Percentiles rank a stretch among this genome's conserved stretches.
Evolutionary conservation across 2,329 filamentous ascomycete species (phyloP).

Genomic region (Penicillium olsonii): DNA sequence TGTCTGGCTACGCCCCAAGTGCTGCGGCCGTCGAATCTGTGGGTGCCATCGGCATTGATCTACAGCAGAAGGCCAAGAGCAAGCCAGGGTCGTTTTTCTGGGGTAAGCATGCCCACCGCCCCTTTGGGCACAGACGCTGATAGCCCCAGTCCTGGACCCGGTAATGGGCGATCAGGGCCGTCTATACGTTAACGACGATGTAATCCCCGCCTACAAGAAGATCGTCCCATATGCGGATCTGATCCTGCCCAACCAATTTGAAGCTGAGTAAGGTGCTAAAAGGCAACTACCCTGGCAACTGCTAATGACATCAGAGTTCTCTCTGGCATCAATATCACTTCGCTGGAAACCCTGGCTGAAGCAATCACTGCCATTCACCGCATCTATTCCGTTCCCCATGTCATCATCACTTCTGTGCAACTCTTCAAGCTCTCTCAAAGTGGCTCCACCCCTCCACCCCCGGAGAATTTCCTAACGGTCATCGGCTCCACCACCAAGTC

Average conservation of each 20-base stretch:
- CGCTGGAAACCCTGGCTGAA: slow-evolving; percentile 68
- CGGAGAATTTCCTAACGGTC: slow-evolving; percentile 61
- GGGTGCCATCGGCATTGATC: slow-evolving; percentile 77
- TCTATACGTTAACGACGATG: slow-evolving; percentile 87
- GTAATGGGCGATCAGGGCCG: slow-evolving; percentile 97
- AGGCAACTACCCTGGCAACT: not conserved
- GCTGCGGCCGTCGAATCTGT: slow-evolving; percentile 82
- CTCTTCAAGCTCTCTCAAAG: slow-evolving; percentile 57
- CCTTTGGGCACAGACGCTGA: slow-evolving; percentile 4
- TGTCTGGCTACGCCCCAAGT: slow-evolving; percentile 91
- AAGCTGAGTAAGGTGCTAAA: slow-evolving; percentile 72
- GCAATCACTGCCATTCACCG: slow-evolving; percentile 79
- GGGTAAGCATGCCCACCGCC: slow-evolving; percentile 49
- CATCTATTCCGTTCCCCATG: slow-evolving; percentile 75
- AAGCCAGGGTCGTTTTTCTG: slow-evolving; percentile 85
- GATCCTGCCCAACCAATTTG: slow-evolving; percentile 95
- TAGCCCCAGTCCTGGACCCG: slow-evolving; percentile 73
- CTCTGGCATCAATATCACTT: slow-evolving; percentile 78
- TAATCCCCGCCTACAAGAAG: slow-evolving; percentile 85
- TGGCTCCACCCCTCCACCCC: slow-evolving; percentile 31
- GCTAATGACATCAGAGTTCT: slow-evolving; percentile 62
- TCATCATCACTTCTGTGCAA: slow-evolving; percentile 88
- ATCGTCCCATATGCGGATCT: slow-evolving; percentile 81
- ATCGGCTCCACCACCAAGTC: slow-evolving; percentile 73
- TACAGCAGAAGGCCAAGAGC: slow-evolving; percentile 65